Base-by-base conservation (phyloP, 2,329 filamentous ascomycete genomes). In the Trichoderma pleuroti region DNA sequence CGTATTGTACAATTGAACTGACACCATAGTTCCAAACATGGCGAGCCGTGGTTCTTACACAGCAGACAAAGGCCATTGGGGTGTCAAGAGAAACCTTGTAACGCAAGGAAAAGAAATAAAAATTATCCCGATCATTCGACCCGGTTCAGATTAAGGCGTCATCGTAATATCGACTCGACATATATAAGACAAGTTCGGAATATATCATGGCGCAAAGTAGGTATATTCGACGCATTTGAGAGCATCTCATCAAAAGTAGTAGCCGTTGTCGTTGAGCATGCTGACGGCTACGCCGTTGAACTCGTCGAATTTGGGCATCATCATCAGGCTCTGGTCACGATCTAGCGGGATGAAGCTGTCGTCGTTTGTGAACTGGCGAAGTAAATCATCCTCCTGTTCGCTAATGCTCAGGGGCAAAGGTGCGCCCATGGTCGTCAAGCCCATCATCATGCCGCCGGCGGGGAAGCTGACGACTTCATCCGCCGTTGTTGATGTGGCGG, bases 221-320 rank as follows among this genome's bases (percentile, higher is more conserved):
- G 66, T 28, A 39, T 24, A 18, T 54, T 26, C 21, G 42, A 62
- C 56, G 57, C 54, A 54, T 54, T 73, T 73, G 81, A 69, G 81
- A 69, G 76, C 74, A 73, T 73, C 81, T 65, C 82, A 81, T 75
- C 87, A 88, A 75, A 88, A 86, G 69, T 87, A 79, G 72, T 87
- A 86, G 69, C 86, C 84, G 72, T 80, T 82, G 73, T 82, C 81
- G 32, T 80, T 82, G 74, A 88, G 87, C 84, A 88, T 85, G 77
- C 81, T 81, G 36, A 85, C 83, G 6, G 79, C 75, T 70, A 80
- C 82, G 72, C 86, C 83, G 68, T 84, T 86, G 56, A 85, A 84
- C 56, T 88, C 86, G 67, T 87, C 86, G 74, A 86, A 87, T 78
- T 87, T 87, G 78, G 78, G 81, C 75, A 86, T 82, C 80, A 86